Evolutionary conservation across 176 grass and related monocot species (phyloP), one percentile per base, ranked within the genome.

Genomic region (Microstegium vimineum): DNA sequence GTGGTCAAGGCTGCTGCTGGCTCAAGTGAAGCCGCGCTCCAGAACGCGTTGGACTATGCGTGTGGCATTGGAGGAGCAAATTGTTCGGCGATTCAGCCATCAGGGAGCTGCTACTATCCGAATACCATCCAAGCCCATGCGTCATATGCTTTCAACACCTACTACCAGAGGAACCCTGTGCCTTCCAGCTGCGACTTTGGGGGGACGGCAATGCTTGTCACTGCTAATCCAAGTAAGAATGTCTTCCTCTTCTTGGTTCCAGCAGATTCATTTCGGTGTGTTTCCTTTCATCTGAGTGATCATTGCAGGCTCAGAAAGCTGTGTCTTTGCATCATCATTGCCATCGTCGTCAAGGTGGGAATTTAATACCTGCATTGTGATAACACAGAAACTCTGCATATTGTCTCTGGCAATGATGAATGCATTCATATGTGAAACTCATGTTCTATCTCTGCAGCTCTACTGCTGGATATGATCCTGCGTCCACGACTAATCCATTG

Each of bases 131-230:
- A 81, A 75, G 85, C 84, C 15, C 94, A 97, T 86, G 94, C 94
- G 0, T 97, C 94, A 1, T 97, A 92, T 7, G 94, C 91, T 15
- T 97, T 97, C 88, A 97, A 97, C 60, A 84, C 37, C 51, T 97
- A 94, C 64, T 97, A 97, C 85, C 91, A 90, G 79, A 97, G 43
- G 52, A 92, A 94, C 25, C 87, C 89, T 71, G 72, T 62, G 85
- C 75, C 87, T 66, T 56, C 94, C 66, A 94, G 94, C 67, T 97
- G 94, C 13, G 80, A 92, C 63, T 97, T 97, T 82, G 83, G 85
- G 35, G 94, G 91, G 41, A 52, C 82, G 1, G 94, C 90, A 57
- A 85, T 88, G 82, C 82, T 94, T 16, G 69, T 90, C 75, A 88
- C 74, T 80, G 85, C 79, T 76, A 92, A 97, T 88, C 94, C 91